Evolutionary conservation across 2,329 filamentous ascomycete genomes (phyloP).

Genomic region (Acrodontium crateriforme): DNA sequence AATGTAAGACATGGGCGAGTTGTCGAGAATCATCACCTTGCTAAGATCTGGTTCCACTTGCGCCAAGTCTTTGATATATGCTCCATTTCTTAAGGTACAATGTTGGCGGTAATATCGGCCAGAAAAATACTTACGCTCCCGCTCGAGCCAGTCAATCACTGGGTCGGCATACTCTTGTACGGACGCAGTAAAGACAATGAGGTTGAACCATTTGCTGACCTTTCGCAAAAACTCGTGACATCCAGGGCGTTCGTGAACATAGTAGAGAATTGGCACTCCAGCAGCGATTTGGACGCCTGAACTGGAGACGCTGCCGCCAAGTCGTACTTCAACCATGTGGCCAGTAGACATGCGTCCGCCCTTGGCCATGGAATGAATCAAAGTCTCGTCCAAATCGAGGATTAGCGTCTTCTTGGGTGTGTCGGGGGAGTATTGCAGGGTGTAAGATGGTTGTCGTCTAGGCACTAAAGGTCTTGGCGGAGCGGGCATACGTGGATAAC

Average conservation of each 20-base stretch:
- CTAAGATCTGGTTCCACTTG: slow-evolving; percentile 93
- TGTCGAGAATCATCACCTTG: slow-evolving; percentile 98
- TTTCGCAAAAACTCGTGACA: slow-evolving; percentile 93
- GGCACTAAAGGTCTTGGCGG: slow-evolving; percentile 85
- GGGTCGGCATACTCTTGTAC: slow-evolving; percentile 98
- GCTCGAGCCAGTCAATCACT: slow-evolving; percentile 96
- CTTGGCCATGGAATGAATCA: slow-evolving; percentile 97
- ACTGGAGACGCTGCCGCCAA: slow-evolving; percentile 11
- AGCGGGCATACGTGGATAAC: slow-evolving; percentile 78
- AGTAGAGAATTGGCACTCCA: slow-evolving; percentile 94
- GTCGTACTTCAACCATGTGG: slow-evolving; percentile 87
- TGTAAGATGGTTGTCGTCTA: slow-evolving; percentile 76
- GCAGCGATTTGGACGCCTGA: slow-evolving; percentile 43
- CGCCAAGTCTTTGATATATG: slow-evolving; percentile 95
- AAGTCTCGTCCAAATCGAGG: slow-evolving; percentile 87
- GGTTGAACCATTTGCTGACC: slow-evolving; percentile 94
- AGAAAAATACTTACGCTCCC: slow-evolving; percentile 91
- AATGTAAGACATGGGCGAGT: slow-evolving; percentile 94
- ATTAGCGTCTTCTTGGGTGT: slow-evolving; percentile 82
- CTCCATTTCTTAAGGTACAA: slow-evolving; percentile 87
- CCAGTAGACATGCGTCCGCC: slow-evolving; percentile 90
- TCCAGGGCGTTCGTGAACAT: slow-evolving; percentile 93
- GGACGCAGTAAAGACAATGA: slow-evolving; percentile 91
- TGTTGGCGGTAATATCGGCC: slow-evolving; percentile 92
- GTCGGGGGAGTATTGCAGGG: slow-evolving; percentile 42